These are phyloP conservation scores for Chlorophyllum brunneum DNA, from an alignment of 768 basidiomycete genomes.

Conservation along the genomic window DNA sequence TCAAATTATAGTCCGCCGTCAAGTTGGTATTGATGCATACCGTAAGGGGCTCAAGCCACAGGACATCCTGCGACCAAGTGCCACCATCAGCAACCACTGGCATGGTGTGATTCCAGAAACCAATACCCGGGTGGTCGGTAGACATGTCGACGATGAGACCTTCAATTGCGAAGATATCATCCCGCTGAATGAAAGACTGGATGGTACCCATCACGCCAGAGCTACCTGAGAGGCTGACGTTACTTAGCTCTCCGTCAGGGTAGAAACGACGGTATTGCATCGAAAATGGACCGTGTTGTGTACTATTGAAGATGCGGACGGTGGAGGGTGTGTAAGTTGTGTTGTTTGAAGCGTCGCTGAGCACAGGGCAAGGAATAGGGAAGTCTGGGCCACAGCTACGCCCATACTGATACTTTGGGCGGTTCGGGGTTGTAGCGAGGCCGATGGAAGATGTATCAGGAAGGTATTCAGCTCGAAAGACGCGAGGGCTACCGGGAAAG, in stretches of 20 bases:
- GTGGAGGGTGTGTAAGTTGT: not conserved
- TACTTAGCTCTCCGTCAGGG: not conserved
- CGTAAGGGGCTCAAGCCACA: slow-evolving; percentile 3
- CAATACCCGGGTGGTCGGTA: not conserved
- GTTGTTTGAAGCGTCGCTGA: slow-evolving; percentile 6
- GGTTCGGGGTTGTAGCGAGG: slow-evolving; percentile 17
- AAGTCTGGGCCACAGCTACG: not conserved
- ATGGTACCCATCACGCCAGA: not conserved
- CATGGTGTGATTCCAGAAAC: slow-evolving; percentile 2
- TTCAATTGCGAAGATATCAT: not conserved
- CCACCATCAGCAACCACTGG: not conserved
- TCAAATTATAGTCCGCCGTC: not conserved
- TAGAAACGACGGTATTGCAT: slow-evolving; percentile 1
- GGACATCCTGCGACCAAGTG: slow-evolving; percentile 1
- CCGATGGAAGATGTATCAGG: slow-evolving; percentile 18
- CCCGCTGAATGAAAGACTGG: not conserved
- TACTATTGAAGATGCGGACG: not conserved
- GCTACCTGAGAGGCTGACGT: not conserved
- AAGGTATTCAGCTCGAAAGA: slow-evolving; percentile 11
- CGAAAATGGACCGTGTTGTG: not conserved
- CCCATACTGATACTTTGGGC: slow-evolving; percentile 12
- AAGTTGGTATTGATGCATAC: slow-evolving; percentile 2
- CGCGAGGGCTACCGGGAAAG: not conserved
- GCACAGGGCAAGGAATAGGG: not conserved
- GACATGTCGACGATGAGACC: slow-evolving; percentile 4